Evolutionary conservation across 345 rosid genomes (phyloP).

Genomic region (Eucalyptus cladocalyx): DNA sequence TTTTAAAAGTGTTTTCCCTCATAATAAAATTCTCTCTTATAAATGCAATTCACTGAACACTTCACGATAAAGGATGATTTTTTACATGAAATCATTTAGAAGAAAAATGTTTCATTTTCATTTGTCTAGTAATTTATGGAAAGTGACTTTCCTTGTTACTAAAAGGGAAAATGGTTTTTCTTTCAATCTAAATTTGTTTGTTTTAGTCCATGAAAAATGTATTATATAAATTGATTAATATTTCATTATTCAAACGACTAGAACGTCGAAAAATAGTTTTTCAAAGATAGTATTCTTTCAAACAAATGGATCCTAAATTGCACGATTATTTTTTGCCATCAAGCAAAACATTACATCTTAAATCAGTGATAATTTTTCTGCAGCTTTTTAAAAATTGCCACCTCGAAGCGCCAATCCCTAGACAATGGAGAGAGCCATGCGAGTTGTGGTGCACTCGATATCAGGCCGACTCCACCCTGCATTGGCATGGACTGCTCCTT

Average conservation of each 20-base stretch:
- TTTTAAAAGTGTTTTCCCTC: neutral
- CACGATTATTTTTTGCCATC: neutral
- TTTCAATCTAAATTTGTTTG: neutral
- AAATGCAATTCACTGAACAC: neutral
- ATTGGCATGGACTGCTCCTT: neutral
- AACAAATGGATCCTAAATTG: neutral
- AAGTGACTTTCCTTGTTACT: neutral
- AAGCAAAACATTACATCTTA: neutral
- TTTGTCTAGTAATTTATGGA: neutral
- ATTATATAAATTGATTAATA: neutral
- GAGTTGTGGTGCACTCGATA: neutral
- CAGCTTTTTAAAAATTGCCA: too few species aligned
- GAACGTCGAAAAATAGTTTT: neutral
- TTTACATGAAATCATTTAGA: fast-evolving
- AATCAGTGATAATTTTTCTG: fast-evolving
- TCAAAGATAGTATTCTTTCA: fast-evolving
- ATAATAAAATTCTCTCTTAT: neutral
- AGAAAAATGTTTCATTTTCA: neutral
- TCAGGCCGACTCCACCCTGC: neutral
- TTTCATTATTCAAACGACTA: fast-evolving
- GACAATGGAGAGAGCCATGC: neutral
- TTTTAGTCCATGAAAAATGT: neutral
- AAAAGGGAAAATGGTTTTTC: neutral
- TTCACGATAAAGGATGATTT: neutral
- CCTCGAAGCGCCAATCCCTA: neutral